Base-by-base conservation (phyloP, 2,329 filamentous ascomycete species). In the Stagonosporopsis tanaceti region DNA sequence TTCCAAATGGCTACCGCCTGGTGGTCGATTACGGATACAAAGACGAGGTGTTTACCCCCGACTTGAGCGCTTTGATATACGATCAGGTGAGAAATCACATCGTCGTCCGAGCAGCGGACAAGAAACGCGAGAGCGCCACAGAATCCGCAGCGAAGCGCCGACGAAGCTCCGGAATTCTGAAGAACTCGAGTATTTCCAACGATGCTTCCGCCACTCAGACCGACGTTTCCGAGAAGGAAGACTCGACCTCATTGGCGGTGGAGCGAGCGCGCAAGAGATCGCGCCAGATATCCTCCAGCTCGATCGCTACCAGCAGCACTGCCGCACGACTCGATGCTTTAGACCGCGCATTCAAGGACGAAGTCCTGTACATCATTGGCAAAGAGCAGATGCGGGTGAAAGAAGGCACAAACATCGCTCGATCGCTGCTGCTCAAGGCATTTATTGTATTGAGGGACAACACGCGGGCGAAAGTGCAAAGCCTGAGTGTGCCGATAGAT, bases 11-110 rank as follows among this genome's bases (percentile, higher is more conserved):
- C 64, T 92, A 91, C 70, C 84, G 88, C 3, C 79, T 92, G 8
- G 85, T 89, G 2, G 81, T 91, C 2, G 85, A 89, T 11, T 87
- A 92, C 67, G 90, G 90, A 1, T 93, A 89, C 72, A 89, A 85
- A 73, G 90, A 93, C 64, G 84, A 89, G 60, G 83, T 91, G 28
- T 81, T 92, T 42, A 88, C 84, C 0, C 85, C 84, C 0, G 84
- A 90, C 57, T 80, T 92, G 6, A 87, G 67, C 2, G 67, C 68
- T 0, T 53, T 73, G 5, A 82, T 91, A 27, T 83, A 84, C 52
- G 82, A 88, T 50, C 82, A 90, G 56, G 78, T 90, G n/a, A 79
- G 82, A 20, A 69, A 77, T 7, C 71, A 72, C 38, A 70, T 76
- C 40, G 65, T 75, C 11, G 59, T 52, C 14, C 70, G 71, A 25